Evolutionary conservation across 805 yeast species (phyloP).

Genomic region (Starmerella potacharoeniae): DNA sequence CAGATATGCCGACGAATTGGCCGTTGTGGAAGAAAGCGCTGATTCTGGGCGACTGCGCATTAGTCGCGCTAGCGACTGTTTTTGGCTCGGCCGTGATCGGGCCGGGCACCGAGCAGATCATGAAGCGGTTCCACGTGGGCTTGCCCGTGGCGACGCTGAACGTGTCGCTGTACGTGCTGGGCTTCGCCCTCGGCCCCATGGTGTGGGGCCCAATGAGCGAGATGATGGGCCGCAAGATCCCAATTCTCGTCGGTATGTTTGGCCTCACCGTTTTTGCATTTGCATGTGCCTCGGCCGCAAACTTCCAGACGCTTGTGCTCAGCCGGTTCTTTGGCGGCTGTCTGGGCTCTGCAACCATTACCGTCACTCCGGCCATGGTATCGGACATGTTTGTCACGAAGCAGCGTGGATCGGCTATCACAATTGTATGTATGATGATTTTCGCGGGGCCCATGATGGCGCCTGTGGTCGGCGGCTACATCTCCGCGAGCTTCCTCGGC

Average conservation of each 20-base stretch:
- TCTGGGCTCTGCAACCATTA: conserved; percentile 57
- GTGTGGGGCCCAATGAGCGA: conserved; percentile 83
- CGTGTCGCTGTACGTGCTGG: conserved; percentile 69
- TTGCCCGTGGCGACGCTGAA: conserved; percentile 58
- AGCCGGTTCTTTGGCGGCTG: conserved; percentile 72
- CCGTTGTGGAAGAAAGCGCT: conserved; percentile 21
- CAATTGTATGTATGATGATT: conserved; percentile 12
- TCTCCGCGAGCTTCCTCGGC: conserved; percentile 62
- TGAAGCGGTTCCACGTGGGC: conserved; percentile 47
- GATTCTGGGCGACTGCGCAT: conserved; percentile 37
- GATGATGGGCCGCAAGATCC: conserved; percentile 53
- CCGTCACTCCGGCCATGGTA: conserved; percentile 15
- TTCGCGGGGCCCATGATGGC: conserved; percentile 21
- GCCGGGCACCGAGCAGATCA: conserved; percentile 39
- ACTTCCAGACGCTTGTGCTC: conserved; percentile 33
- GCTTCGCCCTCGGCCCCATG: conserved; percentile 86
- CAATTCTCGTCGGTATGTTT: conserved; percentile 41
- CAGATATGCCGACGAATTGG: conserved; percentile 49
- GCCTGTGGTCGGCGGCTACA: conserved; percentile 36
- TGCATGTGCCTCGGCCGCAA: conserved; percentile 18
- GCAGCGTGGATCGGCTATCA: conserved; percentile 16
- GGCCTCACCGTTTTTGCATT: conserved; percentile 22
- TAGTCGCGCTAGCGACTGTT: conserved; percentile 47
- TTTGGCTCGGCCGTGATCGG: conserved; percentile 49
- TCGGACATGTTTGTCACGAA: conserved; percentile 15